Evolutionary conservation across 495 filamentous ascomycete species (phyloP).

Genomic region (Parmelia sp.): DNA sequence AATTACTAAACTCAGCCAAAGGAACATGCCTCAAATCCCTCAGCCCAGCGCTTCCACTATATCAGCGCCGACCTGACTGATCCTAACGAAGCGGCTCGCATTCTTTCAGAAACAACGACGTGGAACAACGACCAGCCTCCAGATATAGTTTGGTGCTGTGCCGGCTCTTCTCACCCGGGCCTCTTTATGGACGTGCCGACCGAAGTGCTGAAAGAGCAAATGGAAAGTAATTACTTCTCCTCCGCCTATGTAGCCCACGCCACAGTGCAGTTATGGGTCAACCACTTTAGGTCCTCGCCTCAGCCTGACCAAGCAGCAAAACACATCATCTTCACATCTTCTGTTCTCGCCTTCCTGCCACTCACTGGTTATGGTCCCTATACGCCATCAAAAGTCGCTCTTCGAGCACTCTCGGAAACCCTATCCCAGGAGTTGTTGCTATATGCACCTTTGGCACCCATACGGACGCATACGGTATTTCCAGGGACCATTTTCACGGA

Average conservation of each 20-base stretch:
- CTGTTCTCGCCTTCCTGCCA: conserved; percentile 65
- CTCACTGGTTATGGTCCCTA: conserved; percentile 84
- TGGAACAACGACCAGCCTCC: conserved; percentile 75
- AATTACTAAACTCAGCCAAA: conserved; percentile 74
- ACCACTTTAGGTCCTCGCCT: conserved; percentile 31
- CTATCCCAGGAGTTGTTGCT: conserved; percentile 77
- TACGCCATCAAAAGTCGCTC: conserved; percentile 75
- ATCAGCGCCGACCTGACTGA: conserved; percentile 78
- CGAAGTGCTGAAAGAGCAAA: conserved; percentile 63
- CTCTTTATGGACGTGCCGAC: conserved; percentile 71
- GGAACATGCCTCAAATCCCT: conserved; percentile 50
- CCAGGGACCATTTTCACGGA: conserved; percentile 76
- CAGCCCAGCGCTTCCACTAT: conserved; percentile 70
- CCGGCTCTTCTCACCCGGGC: conserved; percentile 66
- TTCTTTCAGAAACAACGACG: conserved; percentile 65
- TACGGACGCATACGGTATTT: conserved; percentile 77
- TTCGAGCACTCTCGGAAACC: conserved; percentile 76
- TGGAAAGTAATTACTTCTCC: conserved; percentile 89
- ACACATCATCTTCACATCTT: conserved; percentile 85
- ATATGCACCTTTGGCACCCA: conserved; percentile 56
- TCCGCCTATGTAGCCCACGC: conserved; percentile 80
- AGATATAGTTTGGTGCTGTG: conserved; percentile 89
- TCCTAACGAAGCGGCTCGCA: conserved; percentile 55
- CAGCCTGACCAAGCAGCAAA: conserved; percentile 30
- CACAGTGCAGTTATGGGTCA: conserved; percentile 40